Conservation (phyloP, 805 yeast genomes). For the Teunomyces kruisii region DNA sequence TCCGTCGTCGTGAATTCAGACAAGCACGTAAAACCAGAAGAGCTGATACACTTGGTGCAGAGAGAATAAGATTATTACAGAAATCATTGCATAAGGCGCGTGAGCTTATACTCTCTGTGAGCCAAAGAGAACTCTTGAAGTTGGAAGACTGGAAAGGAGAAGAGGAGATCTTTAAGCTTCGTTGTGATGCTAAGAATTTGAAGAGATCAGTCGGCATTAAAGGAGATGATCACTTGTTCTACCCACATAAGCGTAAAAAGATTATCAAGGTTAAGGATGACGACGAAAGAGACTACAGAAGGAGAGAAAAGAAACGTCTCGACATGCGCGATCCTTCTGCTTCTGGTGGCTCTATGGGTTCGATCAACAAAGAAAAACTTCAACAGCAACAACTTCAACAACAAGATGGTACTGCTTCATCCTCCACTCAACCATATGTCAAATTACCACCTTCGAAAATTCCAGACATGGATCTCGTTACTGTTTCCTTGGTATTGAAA, state of each 20-base stretch:
- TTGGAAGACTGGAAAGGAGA: constrained; percentile 64
- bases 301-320: constrained; percentile 21
- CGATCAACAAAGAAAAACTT: constrained; percentile 2
- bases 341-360: background rate
- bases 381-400: constrained; percentile 11
- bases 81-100: constrained; percentile 76
- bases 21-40: constrained; percentile 96
- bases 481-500: constrained; percentile 70
- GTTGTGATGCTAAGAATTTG: constrained; percentile 68
- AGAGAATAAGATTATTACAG: constrained; percentile 70
- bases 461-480: constrained; percentile 87
- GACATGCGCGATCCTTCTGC: constrained; percentile 16
- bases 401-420: constrained; percentile 10
- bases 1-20: constrained; percentile 91
- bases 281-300: constrained; percentile 27
- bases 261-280: constrained; percentile 32
- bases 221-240: constrained; percentile 82
- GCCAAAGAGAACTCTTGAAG: constrained; percentile 70
- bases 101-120: constrained; percentile 64
- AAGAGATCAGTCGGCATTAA: constrained; percentile 74
- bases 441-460: constrained; percentile 86
- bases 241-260: constrained; percentile 73
- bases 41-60: constrained; percentile 87
- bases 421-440: constrained; percentile 72
- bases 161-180: constrained; percentile 63